phyloP scores from a whole-genome alignment of 2,329 filamentous ascomycete species.

The Colletotrichum brevisporum region DNA sequence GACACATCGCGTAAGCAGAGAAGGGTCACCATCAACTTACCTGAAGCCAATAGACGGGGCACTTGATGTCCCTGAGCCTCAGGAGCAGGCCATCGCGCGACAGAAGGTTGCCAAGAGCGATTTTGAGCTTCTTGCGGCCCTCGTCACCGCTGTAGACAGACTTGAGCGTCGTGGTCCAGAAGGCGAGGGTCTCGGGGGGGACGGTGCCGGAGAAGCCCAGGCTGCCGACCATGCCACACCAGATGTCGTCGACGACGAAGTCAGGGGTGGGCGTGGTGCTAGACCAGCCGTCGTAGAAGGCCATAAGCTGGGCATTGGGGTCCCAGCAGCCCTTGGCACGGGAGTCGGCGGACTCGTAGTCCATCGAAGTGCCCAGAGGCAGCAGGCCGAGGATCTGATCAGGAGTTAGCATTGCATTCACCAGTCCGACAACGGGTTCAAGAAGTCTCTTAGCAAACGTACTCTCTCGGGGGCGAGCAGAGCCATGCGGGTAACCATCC shows the following conservation, averaged over 20 bases:
- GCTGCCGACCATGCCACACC: conserved; percentile 59
- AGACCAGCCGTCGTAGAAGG: conserved; percentile 60
- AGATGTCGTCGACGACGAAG: conserved; percentile 63
- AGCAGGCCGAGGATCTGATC: conserved; percentile 62
- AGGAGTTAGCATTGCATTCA: too few relatives aligned
- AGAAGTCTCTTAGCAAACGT: conserved; percentile 37
- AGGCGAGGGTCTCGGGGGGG: conserved; percentile 53
- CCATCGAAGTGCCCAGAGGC: conserved; percentile 66
- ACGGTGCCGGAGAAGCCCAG: conserved; percentile 62
- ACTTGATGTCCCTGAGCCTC: conserved; percentile 62
- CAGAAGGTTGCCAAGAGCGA: conserved; percentile 60
- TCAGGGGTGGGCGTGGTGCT: conserved; percentile 56
- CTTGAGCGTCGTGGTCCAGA: conserved; percentile 63
- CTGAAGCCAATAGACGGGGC: conserved; percentile 68
- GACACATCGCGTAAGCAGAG: neutral
- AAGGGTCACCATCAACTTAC: conserved; percentile 48
- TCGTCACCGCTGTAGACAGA: conserved; percentile 64
- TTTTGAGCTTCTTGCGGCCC: conserved; percentile 62
- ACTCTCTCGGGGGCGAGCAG: conserved; percentile 64
- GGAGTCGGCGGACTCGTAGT: conserved; percentile 63
- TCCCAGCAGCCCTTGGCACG: conserved; percentile 66
- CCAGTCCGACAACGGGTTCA: too few relatives aligned
- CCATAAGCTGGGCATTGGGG: conserved; percentile 55
- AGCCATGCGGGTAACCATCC: conserved; percentile 65
- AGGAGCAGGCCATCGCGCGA: conserved; percentile 63